Evolutionary conservation across 2,329 filamentous ascomycete genomes (phyloP).

Genomic region (Fusarium liriodendri): DNA sequence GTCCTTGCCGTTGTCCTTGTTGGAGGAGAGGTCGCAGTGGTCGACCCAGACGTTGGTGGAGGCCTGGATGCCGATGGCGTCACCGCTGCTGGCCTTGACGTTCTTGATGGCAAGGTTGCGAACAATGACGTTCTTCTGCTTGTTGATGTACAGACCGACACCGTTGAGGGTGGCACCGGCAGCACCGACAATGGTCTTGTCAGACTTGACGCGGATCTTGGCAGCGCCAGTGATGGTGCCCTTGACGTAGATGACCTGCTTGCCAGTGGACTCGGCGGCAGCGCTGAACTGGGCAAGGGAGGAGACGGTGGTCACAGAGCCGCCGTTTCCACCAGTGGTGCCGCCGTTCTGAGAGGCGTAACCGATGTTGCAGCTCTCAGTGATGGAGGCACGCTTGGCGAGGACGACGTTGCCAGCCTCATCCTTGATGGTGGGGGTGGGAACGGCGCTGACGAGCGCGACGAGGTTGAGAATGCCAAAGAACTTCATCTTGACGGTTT

Average conservation of each 20-base stretch:
- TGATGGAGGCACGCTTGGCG: constrained; percentile 50
- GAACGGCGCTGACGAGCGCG: constrained; percentile 45
- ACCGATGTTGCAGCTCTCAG: constrained; percentile 50
- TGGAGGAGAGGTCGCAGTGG: constrained; percentile 73
- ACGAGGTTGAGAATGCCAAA: constrained; percentile 45
- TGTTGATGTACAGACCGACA: constrained; percentile 64
- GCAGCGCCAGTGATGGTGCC: constrained; percentile 54
- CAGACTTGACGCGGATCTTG: constrained; percentile 55
- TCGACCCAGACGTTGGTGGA: constrained; percentile 74
- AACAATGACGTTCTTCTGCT: constrained; percentile 68
- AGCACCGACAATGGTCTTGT: constrained; percentile 60
- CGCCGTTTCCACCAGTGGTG: constrained; percentile 63
- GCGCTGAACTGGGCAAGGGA: constrained; percentile 58
- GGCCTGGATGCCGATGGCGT: constrained; percentile 68
- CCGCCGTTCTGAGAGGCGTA: constrained; percentile 52
- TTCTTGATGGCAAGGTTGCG: constrained; percentile 71
- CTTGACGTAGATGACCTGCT: constrained; percentile 55
- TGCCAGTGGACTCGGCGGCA: constrained; percentile 57
- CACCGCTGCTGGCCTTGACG: constrained; percentile 65
- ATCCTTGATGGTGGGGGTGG: constrained; percentile 45
- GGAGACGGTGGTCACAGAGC: constrained; percentile 58
- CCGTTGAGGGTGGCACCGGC: constrained; percentile 54
- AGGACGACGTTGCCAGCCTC: constrained; percentile 43
- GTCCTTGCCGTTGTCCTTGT: constrained; percentile 72
- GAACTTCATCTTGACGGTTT: constrained; percentile 47